Base-by-base conservation (phyloP, 768 basidiomycete species). In the Rhizopogon vesiculosus region DNA sequence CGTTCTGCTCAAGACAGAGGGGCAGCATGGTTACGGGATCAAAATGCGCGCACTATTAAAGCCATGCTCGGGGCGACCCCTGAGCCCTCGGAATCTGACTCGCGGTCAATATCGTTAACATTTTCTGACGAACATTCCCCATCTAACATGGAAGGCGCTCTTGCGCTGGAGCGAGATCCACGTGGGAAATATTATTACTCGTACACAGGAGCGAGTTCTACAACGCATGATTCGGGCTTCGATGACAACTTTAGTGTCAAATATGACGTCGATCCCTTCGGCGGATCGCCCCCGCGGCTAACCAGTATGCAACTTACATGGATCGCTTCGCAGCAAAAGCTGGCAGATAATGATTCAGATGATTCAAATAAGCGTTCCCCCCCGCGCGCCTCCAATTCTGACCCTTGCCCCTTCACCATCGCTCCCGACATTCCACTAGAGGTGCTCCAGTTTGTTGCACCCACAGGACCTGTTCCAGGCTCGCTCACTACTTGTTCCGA, bases 1-100 rank as follows among this genome's bases (percentile, higher is more conserved):
- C 58, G 72, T 28, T 73, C 76, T n/a, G 78, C 78, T 6, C 78
- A 77, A 53, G 84, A 87, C 64, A 81, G 89, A 8, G 89, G 90
- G 0, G 83, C 82, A 7, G 82, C 86, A 28, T 95, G 93, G 93
- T 68, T 96, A 43, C 79, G 81, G 38, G 91, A 94, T 62, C 93
- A 96, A 68, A 89, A 83, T 49, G 78, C 82, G 33, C 80, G 89
- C 12, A 77, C 80, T 0, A 77, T 85, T 49, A 79, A 81, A 44
- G 78, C 79, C 18, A 82, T 82, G 74, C 72, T 87, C 7, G 87
- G 86, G 16, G 66, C 70, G 39, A 69, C 69, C 12, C 83, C 84
- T 3, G 83, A 78, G 42, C 80, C 83, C 12, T 86, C 86, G 2
- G 78, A 78, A 45, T 76, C 79, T 2, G 85, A 86, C 51, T 73